Base-by-base conservation (phyloP, 2,329 filamentous ascomycete genomes). In the Plenodomus lindquistii region DNA sequence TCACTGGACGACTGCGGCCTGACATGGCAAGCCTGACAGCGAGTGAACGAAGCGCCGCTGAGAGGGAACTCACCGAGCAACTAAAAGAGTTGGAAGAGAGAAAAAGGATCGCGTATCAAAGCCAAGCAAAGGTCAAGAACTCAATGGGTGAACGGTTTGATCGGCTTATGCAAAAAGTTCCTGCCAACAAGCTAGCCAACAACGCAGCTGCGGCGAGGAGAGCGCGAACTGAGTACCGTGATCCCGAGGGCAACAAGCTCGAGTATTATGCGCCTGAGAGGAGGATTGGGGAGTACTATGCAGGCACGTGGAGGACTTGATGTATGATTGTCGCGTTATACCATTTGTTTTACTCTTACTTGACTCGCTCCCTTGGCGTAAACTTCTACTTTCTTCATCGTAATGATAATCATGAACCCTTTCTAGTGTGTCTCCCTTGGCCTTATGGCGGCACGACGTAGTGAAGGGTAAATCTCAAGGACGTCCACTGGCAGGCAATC, bases 191-290 rank as follows among this genome's bases (percentile, higher is more conserved):
- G 27, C 50, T 37, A 50, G 29, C 21, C 22, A 47, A n/a, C 27
- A 45, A n/a, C 27, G 46, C 42, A 24, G 44, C 46, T 18, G 54
- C 52, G 29, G 56, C 47, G n/a, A 40, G 46, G 27, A 37, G 39
- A 15, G 27, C 6, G 11, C n/a, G n/a, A n/a, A 7, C 27, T 31
- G 27, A 8, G 27, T 15, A 7, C 15, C 11, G 27, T 15, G 27
- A 31, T 4, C 27, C 27, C 4, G 27, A 11, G 27, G 27, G 27
- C 4, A 31, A 31, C 6, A 48, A 54, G 11, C 31, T 17, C 3
- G 46, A 54, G 22, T 67, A 59, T 35, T 66, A 63, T 55, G 63
- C 63, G 47, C 63, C 63, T 16, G 51, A 52, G 48, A 54, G 54
- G 50, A 50, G 39, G 39, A 27, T 57, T 7, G 51, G 44, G 29